These are phyloP conservation scores for Sindora glabra DNA, from an alignment of 306 rosid species.

Conservation along the genomic window DNA sequence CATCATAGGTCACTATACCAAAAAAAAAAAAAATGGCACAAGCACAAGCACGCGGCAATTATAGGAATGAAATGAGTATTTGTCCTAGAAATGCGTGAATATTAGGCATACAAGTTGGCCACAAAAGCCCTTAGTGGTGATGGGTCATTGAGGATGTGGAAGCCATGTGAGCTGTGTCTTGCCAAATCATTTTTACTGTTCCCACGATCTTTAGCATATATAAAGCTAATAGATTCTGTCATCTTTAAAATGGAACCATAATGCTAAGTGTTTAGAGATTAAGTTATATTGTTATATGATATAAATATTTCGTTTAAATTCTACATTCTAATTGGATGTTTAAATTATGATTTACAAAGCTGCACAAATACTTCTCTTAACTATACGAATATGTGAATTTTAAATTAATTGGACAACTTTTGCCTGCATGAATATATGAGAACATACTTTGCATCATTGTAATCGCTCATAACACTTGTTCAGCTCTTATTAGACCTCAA, in stretches of 20 bases:
- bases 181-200: slow-evolving; percentile 14
- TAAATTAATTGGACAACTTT: too few species aligned
- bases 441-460: too few species aligned
- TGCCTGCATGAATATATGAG: too few species aligned
- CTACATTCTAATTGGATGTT: too few species aligned
- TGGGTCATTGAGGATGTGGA: slow-evolving; percentile 34
- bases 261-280: slow-evolving; percentile 4
- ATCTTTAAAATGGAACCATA: slow-evolving; percentile 20
- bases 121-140: slow-evolving; percentile 36
- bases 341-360: too few species aligned
- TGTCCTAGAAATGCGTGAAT: slow-evolving; percentile 3
- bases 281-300: slow-evolving; percentile 7
- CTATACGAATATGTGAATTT: too few species aligned
- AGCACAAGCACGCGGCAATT: slow-evolving; percentile 17
- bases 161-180: slow-evolving; percentile 46
- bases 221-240: slow-evolving; percentile 19
- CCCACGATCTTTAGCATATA: slow-evolving; percentile 10
- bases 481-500: too few species aligned
- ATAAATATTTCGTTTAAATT: too few species aligned
- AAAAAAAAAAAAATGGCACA: slow-evolving; percentile 4
- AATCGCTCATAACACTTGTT: too few species aligned
- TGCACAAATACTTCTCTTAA: too few species aligned
- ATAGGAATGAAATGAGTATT: slow-evolving; percentile 11
- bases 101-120: slow-evolving; percentile 25
- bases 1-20: background rate